A percentile compares a stretch with the other conserved stretches of the same genome.
phyloP scores from a whole-genome alignment of 768 basidiomycete genomes.

The Sarcomyxa edulis region DNA sequence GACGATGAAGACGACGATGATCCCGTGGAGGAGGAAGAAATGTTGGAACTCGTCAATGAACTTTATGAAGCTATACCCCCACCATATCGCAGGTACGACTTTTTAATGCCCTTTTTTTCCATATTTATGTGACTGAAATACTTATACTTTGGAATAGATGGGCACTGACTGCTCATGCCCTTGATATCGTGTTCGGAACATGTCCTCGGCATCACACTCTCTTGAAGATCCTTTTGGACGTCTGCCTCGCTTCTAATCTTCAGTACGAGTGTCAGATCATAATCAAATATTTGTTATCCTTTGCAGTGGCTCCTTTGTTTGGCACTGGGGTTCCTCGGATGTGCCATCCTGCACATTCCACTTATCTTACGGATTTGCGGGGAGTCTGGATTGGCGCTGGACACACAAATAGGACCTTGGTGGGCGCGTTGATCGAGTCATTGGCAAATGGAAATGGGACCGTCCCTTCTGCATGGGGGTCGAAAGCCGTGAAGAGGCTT shows the following conservation, averaged over 20 bases:
- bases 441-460: constrained; percentile 16
- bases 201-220: constrained; percentile 46
- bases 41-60: constrained; percentile 20
- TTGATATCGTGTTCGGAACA: constrained; percentile 38
- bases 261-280: constrained; percentile 35
- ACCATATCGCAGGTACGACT: constrained; percentile 46
- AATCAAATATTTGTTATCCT: constrained; percentile 33
- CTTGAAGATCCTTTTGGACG: constrained; percentile 42
- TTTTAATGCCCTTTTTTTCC: constrained; percentile 1
- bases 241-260: constrained; percentile 40
- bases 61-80: constrained; percentile 49
- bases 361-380: constrained; percentile 41
- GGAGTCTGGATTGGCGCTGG: constrained; percentile 29
- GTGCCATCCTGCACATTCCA: constrained; percentile 38
- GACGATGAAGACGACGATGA: constrained; percentile 21
- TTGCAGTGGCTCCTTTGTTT: constrained; percentile 26
- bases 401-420: constrained; percentile 23
- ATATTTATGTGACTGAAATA: background rate
- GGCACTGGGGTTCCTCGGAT: constrained; percentile 21
- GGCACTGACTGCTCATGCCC: constrained; percentile 46
- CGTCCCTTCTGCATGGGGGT: constrained; percentile 30
- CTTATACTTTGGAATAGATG: constrained; percentile 29
- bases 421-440: constrained; percentile 22
- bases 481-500: constrained; percentile 33
- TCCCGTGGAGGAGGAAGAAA: constrained; percentile 19